Conservation (phyloP, 2,329 filamentous ascomycete genomes). For the Monosporascus sp. region DNA sequence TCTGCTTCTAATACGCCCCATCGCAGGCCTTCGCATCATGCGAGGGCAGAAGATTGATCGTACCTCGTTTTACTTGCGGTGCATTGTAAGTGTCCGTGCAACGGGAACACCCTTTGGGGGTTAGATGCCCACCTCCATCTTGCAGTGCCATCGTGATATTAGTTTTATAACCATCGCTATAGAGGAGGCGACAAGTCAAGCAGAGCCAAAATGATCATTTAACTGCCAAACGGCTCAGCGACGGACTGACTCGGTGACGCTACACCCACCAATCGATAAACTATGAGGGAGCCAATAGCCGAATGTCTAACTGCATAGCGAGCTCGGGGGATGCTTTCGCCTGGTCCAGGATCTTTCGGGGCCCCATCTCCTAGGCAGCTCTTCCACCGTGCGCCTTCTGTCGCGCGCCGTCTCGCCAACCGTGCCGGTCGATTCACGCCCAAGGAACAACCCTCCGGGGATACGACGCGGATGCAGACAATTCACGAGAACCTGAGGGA, state of each 20-base stretch:
- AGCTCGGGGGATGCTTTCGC: not conserved
- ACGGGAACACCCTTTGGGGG: not conserved
- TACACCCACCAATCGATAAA: not conserved
- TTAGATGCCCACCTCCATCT: not conserved
- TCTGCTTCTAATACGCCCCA: not conserved
- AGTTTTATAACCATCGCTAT: not conserved
- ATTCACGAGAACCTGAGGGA: not conserved
- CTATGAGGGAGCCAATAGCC: not conserved
- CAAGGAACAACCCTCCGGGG: not conserved
- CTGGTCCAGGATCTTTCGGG: not conserved
- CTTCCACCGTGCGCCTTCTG: not conserved
- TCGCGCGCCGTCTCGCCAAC: not conserved
- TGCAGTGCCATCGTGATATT: not conserved
- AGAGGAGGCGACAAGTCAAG: not conserved
- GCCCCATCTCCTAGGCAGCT: too few species aligned
- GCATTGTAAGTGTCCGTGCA: not conserved
- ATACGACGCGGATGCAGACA: not conserved
- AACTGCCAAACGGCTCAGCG: not conserved
- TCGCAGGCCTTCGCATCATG: not conserved
- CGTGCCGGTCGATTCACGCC: not conserved
- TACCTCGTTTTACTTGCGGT: too few species aligned
- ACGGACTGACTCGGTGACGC: too few species aligned
- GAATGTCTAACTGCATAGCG: not conserved
- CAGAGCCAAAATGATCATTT: not conserved
- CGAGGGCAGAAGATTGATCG: not conserved